These are phyloP conservation scores for Tolypocladium amazonense DNA, from an alignment of 2,329 filamentous ascomycete species.

Conservation along the genomic window DNA sequence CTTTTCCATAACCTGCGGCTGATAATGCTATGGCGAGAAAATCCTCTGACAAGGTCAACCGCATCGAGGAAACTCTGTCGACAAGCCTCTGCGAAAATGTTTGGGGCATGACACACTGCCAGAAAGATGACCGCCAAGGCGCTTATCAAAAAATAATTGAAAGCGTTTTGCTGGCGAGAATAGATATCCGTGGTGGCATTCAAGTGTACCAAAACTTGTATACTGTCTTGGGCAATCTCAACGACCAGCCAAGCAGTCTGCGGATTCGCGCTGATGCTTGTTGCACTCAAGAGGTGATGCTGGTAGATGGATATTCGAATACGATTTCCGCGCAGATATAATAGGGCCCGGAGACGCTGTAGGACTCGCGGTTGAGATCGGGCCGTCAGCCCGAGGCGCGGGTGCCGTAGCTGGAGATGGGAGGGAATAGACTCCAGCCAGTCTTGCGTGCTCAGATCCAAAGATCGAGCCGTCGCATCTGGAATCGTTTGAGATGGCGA, in stretches of 20 bases:
- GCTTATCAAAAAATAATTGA: conserved; percentile 16
- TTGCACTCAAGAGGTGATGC: conserved; percentile 24
- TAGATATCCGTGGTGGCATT: conserved; percentile 14
- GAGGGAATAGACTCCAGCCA: conserved; percentile 34
- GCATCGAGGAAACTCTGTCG: conserved; percentile 20
- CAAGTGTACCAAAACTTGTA: conserved; percentile 10
- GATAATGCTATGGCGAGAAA: conserved; percentile 20
- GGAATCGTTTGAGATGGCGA: conserved; percentile 21
- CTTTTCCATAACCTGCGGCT: conserved; percentile 24
- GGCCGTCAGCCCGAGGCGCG: conserved; percentile 21
- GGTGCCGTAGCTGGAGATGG: conserved; percentile 25
- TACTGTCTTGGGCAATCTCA: conserved; percentile 12
- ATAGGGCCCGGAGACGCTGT: conserved; percentile 27
- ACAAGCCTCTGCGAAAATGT: conserved; percentile 25
- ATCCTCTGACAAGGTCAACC: conserved; percentile 18
- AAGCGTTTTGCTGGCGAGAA: conserved; percentile 12
- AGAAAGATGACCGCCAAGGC: conserved; percentile 26
- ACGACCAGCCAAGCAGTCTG: conserved; percentile 25
- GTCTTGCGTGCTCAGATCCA: conserved; percentile 31
- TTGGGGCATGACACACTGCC: conserved; percentile 33
- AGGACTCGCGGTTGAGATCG: conserved; percentile 22
- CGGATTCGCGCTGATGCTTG: conserved; percentile 23
- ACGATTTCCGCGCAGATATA: conserved; percentile 32
- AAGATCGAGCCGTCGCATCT: conserved; percentile 24
- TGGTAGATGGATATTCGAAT: conserved; percentile 31